Conservation (phyloP, 2,329 filamentous ascomycete species). For the Orbilia blumenaviensis region DNA sequence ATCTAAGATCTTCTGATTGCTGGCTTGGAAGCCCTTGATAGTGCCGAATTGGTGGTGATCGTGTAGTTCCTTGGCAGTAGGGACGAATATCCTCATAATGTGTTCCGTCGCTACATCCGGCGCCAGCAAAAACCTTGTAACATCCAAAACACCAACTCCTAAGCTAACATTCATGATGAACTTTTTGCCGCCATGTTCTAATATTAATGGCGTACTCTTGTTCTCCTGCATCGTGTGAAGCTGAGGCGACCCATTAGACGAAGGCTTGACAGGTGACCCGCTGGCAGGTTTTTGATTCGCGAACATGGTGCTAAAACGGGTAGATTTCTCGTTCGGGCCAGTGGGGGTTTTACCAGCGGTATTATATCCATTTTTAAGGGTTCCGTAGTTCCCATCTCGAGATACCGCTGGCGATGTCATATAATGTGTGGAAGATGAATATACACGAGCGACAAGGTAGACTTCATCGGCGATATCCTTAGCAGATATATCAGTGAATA, state of each 20-base stretch:
- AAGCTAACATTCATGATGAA: conserved; percentile 54
- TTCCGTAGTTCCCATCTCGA: conserved; percentile 47
- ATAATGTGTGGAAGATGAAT: conserved; percentile 63
- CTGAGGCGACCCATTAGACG: conserved; percentile 43
- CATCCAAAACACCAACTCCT: conserved; percentile 58
- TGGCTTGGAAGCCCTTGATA: conserved; percentile 49
- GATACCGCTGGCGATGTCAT: conserved; percentile 62
- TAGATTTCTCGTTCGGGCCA: conserved; percentile 25
- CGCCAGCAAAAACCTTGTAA: conserved; percentile 57
- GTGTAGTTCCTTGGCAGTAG: conserved; percentile 51
- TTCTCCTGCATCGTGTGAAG: conserved; percentile 41
- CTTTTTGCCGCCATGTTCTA: conserved; percentile 38
- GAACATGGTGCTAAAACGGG: conserved; percentile 52
- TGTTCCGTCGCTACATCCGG: conserved; percentile 57
- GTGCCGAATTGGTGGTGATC: conserved; percentile 51
- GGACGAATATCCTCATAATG: conserved; percentile 58
- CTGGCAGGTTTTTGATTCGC: conserved; percentile 26
- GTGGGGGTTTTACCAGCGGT: conserved; percentile 27
- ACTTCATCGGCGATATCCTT: conserved; percentile 79
- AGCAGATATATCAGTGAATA: conserved; percentile 86
- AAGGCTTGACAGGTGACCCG: background rate
- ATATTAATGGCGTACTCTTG: conserved; percentile 38
- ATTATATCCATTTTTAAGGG: conserved; percentile 44
- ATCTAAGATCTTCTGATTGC: conserved; percentile 54
- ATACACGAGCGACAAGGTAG: conserved; percentile 83